Evolutionary conservation across 1,139 yeast species (phyloP), one percentile per base, ranked within the genome.

Genomic region (Lodderomyces oxycetoniae): DNA sequence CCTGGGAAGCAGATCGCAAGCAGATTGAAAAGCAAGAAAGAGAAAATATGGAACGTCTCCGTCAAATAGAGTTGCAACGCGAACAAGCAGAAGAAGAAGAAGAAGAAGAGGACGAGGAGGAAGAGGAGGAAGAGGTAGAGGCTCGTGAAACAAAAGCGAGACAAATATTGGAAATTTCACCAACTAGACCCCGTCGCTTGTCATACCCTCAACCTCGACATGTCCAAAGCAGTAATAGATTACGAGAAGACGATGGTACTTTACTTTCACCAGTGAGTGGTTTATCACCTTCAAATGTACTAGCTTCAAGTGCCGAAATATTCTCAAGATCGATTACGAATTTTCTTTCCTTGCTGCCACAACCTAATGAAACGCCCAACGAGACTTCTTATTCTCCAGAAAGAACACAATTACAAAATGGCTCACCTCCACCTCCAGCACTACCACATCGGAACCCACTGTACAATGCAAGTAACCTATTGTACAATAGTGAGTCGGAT

Each of bases 251-350:
- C 13, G 21, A 11, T 17, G 28, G 22, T 19, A 4, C 36, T 7
- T n/a, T 25, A 21, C 24, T 31, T 8, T n/a, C 23, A 25, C 16
- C 31, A n/a, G 6, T 29, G 14, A 17, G 11, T 17, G 55, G 53
- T 8, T 50, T 67, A 24, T 64, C 75, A 1, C 79, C 81, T 1
- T 68, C 78, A 1, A 65, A 59, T 33, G 77, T 73, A 1, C 46
- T 74, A 20, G 51, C 72, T 24, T 71, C 74, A 10, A 69, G 77
- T 38, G 80, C 81, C 0, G 79, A 61, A 35, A 55, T 73, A 60
- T 60, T 74, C 40, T 66, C 74, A 24, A 74, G 71, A 41, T 70
- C 77, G 0, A 50, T 71, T 10, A 56, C 74, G 2, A 67, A 55
- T 40, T 61, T 71, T 28, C 57, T 71, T 26, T 61, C 72, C 1